Evolutionary conservation across 345 rosid species (phyloP), one percentile per base, ranked within the genome.

Genomic region (Aquilaria yunnanensis): DNA sequence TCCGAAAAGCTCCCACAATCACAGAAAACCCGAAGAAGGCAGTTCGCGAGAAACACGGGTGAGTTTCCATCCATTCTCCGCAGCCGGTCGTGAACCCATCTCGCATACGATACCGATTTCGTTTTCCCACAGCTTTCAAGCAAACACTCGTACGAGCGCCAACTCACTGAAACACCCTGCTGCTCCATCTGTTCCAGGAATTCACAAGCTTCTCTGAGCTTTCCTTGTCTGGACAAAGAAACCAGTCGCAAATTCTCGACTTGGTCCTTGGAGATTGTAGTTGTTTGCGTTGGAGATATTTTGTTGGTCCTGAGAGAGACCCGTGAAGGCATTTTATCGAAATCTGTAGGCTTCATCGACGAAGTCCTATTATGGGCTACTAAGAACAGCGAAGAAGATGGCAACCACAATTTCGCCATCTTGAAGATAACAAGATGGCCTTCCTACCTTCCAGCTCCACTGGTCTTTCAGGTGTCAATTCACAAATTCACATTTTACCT

Each of bases 131-230:
- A 89, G 51, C 72, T 59, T 45, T 85, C 78, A 32, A 86, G 67
- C 37, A 89, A 81, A 72, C 62, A 69, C 46, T 71, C 68, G 43
- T 75, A 86, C 9, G 89, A 61, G 32, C 67, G 62, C 11, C 80
- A 77, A 4, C 41, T 67, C 31, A 86, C 60, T 13, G 78, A 49
- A 61, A 83, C 74, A 49, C 86, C 83, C 47, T 83, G 83, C 33
- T 75, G 71, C 56, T 81, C 81, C 82, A 85, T 75, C 67, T 73
- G 74, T 63, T 65, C 47, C 70, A 83, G 80, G 74, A 85, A 81
- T 63, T 72, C 79, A 48, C 65, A 77, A n/a, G 88, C 91, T 65
- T 83, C 89, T 54, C 75, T 74, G 70, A 86, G 84, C 71, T 82
- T 86, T 52, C 77, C 75, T 51, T 76, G 79, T 53, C 77, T 84